A percentile compares a stretch with the other conserved stretches of the same genome.
Evolutionary conservation across 2,329 filamentous ascomycete genomes (phyloP).

Genomic region (Fusarium dlaminii): DNA sequence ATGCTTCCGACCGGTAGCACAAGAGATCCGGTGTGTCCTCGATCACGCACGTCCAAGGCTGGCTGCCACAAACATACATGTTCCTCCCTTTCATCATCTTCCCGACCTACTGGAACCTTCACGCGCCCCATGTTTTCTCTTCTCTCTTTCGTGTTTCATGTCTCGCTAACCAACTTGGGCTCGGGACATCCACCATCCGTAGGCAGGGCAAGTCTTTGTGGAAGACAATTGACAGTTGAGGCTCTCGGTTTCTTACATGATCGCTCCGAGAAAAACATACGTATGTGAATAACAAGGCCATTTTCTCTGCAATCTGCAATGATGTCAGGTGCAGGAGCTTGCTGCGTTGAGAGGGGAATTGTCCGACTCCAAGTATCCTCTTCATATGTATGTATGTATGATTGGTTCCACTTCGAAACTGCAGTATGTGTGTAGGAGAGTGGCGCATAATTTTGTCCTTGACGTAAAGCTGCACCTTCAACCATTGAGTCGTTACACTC

Average conservation of each 20-base stretch:
- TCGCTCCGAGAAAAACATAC: neutral
- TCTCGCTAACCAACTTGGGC: neutral
- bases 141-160: neutral
- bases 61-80: conserved; percentile 14
- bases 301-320: neutral
- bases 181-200: neutral
- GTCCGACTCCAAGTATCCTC: neutral
- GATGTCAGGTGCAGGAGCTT: neutral
- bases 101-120: conserved; percentile 8
- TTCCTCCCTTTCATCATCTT: conserved; percentile 10
- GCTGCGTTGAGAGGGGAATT: neutral
- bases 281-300: neutral
- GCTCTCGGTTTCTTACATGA: conserved; percentile 1
- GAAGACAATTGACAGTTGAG: neutral
- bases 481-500: neutral
- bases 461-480: neutral
- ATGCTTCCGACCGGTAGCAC: conserved; percentile 24
- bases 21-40: conserved; percentile 34
- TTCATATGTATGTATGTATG: neutral
- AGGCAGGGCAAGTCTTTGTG: neutral
- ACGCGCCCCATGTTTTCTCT: conserved; percentile 1
- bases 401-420: neutral
- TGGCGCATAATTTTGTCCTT: neutral
- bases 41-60: conserved; percentile 38
- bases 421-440: neutral